Percentiles rank a stretch among this genome's conserved stretches.
Evolutionary conservation across 2,329 filamentous ascomycete species (phyloP).

Genomic region (Aschersonia sp.): DNA sequence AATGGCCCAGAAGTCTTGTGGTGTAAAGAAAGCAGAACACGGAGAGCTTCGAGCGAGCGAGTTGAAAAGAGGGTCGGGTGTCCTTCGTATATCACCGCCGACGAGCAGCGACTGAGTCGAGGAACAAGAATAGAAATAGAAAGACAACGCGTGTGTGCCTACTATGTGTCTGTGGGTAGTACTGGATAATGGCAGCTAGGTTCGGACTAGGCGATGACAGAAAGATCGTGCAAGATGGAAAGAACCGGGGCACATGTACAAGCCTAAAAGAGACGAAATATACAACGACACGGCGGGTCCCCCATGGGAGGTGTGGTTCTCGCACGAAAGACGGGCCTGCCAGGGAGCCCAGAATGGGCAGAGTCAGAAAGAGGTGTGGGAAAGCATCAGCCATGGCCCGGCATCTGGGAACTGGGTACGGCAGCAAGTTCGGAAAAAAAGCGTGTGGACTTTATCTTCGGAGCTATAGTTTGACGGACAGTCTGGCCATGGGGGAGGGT

Average conservation of each 20-base stretch:
- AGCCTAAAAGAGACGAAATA: slow-evolving; percentile 2
- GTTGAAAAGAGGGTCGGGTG: slow-evolving; percentile 1
- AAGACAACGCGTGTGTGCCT: neutral
- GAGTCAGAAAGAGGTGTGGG: slow-evolving; percentile 5
- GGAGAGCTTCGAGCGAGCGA: neutral
- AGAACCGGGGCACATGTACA: slow-evolving; percentile 2
- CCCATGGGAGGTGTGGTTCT: slow-evolving; percentile 3
- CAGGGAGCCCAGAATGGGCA: slow-evolving; percentile 1
- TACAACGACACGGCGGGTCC: slow-evolving; percentile 3
- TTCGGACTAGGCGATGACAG: slow-evolving; percentile 3
- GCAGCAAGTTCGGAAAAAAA: neutral
- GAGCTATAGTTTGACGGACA: slow-evolving; percentile 1
- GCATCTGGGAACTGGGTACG: slow-evolving; percentile 2
- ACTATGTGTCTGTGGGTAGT: neutral
- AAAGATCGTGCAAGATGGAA: slow-evolving; percentile 3
- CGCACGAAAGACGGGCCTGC: neutral
- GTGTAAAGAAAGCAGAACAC: neutral
- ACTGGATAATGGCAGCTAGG: neutral
- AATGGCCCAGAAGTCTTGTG: neutral
- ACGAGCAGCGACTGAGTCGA: neutral
- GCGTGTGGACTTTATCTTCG: neutral
- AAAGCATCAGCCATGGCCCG: slow-evolving; percentile 3
- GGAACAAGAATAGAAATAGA: neutral
- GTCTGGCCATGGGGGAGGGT: neutral
- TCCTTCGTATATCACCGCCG: slow-evolving; percentile 2